phyloP scores from a whole-genome alignment of 169 alveolate species.

The Cryptosporidium tyzzeri region DNA sequence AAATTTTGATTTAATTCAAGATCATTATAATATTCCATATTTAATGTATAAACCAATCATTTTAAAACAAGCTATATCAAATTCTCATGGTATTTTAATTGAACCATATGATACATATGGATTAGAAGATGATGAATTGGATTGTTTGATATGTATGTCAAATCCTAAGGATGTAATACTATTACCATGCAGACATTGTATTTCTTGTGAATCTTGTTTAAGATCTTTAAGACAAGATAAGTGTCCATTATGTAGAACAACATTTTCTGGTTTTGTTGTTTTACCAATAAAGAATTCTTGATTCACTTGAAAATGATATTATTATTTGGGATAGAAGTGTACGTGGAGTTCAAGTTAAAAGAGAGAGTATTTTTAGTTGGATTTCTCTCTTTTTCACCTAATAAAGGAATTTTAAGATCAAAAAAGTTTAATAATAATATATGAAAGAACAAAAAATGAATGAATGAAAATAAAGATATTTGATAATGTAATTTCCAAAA shows the following conservation, averaged over 20 bases:
- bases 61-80: slow-evolving; percentile 19
- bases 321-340: too few species aligned
- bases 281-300: slow-evolving; percentile 76
- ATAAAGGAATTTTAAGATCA: not conserved
- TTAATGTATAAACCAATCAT: slow-evolving; percentile 55
- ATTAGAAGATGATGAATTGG: slow-evolving; percentile 76
- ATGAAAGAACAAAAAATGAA: too few species aligned
- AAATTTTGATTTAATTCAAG: slow-evolving; percentile 59
- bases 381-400: not conserved
- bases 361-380: too few species aligned
- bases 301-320: not conserved
- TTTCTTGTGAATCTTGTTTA: slow-evolving; percentile 77
- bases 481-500: too few species aligned
- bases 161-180: slow-evolving; percentile 77
- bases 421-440: too few species aligned
- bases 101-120: slow-evolving; percentile 73
- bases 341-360: too few species aligned
- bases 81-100: slow-evolving; percentile 9
- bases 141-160: slow-evolving; percentile 78
- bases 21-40: slow-evolving; percentile 45
- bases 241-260: slow-evolving; percentile 81
- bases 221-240: slow-evolving; percentile 80
- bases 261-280: slow-evolving; percentile 78
- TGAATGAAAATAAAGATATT: not conserved
- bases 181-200: slow-evolving; percentile 72